Conservation (phyloP, 257 asterid genomes). For the Solanum okadae region DNA sequence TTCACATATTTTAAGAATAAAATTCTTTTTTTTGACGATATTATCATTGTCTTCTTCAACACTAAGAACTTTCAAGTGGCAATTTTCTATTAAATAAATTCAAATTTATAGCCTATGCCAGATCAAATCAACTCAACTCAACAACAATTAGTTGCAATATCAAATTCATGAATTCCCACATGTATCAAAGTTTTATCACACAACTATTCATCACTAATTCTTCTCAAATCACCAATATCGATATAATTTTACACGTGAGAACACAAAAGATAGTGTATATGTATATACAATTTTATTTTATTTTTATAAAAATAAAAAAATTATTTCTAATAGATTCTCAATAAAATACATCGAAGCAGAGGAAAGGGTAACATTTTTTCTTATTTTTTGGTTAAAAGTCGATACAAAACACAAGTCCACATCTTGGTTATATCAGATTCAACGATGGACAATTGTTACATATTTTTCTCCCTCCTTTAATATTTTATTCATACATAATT, state of each 20-base stretch:
- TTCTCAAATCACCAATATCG: neutral
- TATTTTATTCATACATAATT: neutral
- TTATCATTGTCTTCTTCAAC: no score
- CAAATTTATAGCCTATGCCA: neutral
- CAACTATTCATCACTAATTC: neutral
- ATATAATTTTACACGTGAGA: no score
- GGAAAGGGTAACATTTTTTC: neutral
- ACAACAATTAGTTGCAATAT: neutral
- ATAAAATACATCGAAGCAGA: no score
- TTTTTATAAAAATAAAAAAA: no score
- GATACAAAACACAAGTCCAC: conserved; percentile 7
- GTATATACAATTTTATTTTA: no score
- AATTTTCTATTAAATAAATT: no score
- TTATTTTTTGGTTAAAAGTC: neutral
- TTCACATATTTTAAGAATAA: no score
- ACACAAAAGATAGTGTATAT: fast-evolving
- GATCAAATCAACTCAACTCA: neutral
- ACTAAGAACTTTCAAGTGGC: no score
- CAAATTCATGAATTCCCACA: neutral
- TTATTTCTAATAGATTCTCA: no score
- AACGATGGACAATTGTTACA: conserved; percentile 49
- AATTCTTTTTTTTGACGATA: no score
- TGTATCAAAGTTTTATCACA: neutral
- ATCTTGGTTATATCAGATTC: conserved; percentile 32
- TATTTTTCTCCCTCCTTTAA: conserved; percentile 1